Evolutionary conservation across 139 green algal genomes (phyloP).

Genomic region (Asterochloris erici): DNA sequence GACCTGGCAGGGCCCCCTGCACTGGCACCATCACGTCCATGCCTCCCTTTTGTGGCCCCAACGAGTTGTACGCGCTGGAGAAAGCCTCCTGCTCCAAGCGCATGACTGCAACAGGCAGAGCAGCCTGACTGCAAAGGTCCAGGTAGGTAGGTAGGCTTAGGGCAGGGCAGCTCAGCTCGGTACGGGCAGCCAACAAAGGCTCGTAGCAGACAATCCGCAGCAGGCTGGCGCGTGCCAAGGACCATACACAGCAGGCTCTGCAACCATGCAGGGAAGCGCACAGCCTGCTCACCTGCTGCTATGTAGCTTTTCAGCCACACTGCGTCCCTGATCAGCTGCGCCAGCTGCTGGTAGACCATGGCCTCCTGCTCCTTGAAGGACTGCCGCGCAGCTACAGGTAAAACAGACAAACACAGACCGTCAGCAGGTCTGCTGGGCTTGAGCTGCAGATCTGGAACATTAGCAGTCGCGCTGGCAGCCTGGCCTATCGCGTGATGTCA

Average conservation of each 20-base stretch:
- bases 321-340: conserved; percentile 79
- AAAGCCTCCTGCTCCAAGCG: conserved; percentile 63
- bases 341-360: conserved; percentile 77
- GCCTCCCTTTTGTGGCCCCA: conserved; percentile 39
- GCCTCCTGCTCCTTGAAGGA: conserved; percentile 78
- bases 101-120: conserved; percentile 32
- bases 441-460: too few relatives aligned
- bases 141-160: too few relatives aligned
- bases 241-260: neutral
- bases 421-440: too few relatives aligned
- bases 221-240: neutral
- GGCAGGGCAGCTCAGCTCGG: too few relatives aligned
- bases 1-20: neutral
- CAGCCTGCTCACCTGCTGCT: conserved; percentile 24
- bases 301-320: conserved; percentile 80
- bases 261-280: conserved; percentile 29
- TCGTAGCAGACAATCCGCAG: neutral
- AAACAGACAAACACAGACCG: neutral
- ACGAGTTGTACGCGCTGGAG: conserved; percentile 37
- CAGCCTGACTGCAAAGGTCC: too few relatives aligned
- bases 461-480: too few relatives aligned
- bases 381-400: conserved; percentile 49
- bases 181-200: neutral
- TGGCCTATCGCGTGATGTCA: too few relatives aligned
- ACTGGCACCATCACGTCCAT: conserved; percentile 10